Percentiles rank a stretch among this genome's conserved stretches.
Evolutionary conservation across 768 basidiomycete species (phyloP).

Genomic region (Filobasidium wieringae): DNA sequence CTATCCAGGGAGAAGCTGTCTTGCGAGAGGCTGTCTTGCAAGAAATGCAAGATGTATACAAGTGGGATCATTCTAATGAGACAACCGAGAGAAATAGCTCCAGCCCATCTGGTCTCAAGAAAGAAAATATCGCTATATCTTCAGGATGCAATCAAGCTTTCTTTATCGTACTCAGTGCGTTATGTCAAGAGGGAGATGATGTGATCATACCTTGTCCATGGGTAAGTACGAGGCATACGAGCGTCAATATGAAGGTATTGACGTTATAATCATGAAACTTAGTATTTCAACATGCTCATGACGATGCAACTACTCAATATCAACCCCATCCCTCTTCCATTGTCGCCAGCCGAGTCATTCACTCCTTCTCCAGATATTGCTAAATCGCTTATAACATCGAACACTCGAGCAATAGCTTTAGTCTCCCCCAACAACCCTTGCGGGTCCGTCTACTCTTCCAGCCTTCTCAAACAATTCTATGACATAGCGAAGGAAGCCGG

Average conservation of each 20-base stretch:
- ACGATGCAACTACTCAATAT: slow-evolving; percentile 54
- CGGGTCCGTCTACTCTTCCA: slow-evolving; percentile 55
- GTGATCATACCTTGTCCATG: slow-evolving; percentile 62
- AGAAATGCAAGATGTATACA: slow-evolving; percentile 54
- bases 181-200: slow-evolving; percentile 61
- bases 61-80: neutral
- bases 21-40: slow-evolving; percentile 48
- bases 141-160: slow-evolving; percentile 67
- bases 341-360: slow-evolving; percentile 48
- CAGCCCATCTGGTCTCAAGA: slow-evolving; percentile 46
- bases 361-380: slow-evolving; percentile 50
- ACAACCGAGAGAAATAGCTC: too few relatives aligned
- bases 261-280: slow-evolving; percentile 60
- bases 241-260: slow-evolving; percentile 39
- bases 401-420: slow-evolving; percentile 59
- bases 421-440: slow-evolving; percentile 47
- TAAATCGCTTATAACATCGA: slow-evolving; percentile 45
- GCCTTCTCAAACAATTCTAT: slow-evolving; percentile 51
- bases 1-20: slow-evolving; percentile 49
- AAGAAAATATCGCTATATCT: slow-evolving; percentile 56
- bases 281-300: slow-evolving; percentile 50
- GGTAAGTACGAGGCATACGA: slow-evolving; percentile 34
- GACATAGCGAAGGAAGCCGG: slow-evolving; percentile 47
- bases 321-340: slow-evolving; percentile 48
- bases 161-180: slow-evolving; percentile 49